phyloP scores from a whole-genome alignment of 495 filamentous ascomycete species.

The Talaromyces proteolyticus region DNA sequence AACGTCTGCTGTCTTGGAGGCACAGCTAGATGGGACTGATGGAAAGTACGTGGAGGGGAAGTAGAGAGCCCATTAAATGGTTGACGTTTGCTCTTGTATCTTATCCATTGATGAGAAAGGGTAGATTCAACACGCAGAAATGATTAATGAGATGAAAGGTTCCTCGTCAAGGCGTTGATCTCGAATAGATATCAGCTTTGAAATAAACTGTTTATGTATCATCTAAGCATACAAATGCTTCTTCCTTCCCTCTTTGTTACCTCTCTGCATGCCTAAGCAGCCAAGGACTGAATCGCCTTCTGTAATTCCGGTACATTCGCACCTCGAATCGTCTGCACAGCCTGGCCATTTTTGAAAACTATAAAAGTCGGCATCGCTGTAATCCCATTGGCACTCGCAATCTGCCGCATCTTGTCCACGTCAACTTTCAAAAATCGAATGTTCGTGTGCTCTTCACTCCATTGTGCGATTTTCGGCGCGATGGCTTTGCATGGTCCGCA shows the following conservation, averaged over 20 bases:
- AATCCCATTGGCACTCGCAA: conserved; percentile 65
- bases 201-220: no score
- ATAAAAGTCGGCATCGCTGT: conserved; percentile 89
- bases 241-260: no score
- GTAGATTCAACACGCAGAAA: no score
- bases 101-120: no score
- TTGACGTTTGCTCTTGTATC: no score
- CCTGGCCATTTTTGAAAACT: conserved; percentile 67
- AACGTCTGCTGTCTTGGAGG: conserved; percentile 61
- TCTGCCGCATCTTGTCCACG: conserved; percentile 71
- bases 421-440: conserved; percentile 80
- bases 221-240: no score
- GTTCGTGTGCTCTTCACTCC: conserved; percentile 45
- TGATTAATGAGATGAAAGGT: no score
- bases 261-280: neutral
- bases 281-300: neutral
- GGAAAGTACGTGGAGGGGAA: conserved; percentile 32
- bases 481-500: conserved; percentile 65
- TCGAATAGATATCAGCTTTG: no score
- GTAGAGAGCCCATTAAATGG: no score
- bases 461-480: conserved; percentile 63
- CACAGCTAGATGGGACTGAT: conserved; percentile 37
- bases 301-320: neutral
- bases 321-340: neutral
- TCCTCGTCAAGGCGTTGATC: no score